Base-by-base conservation (phyloP, 495 filamentous ascomycete genomes). In the Hyaloscypha finlandica region DNA sequence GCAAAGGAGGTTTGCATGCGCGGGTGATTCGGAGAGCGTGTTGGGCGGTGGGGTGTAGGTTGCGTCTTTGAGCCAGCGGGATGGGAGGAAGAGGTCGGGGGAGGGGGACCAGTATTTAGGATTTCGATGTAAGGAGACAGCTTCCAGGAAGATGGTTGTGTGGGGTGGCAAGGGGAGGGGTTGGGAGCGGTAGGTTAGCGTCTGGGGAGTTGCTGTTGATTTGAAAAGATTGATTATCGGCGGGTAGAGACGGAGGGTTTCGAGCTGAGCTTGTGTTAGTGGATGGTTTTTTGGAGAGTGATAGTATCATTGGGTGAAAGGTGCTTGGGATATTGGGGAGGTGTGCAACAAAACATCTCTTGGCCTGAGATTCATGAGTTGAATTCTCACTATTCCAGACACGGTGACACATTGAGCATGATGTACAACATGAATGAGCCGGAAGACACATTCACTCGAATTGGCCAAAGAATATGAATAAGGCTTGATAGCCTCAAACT, bases 151-250 rank as follows among this genome's bases (percentile, higher is more conserved):
- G 71, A 89, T 77, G 48, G 67, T 65, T 53, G 77, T 70, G 33
- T 75, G 77, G 11, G 74, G 74, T 2, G 87, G 88, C 14, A 90
- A 70, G 0, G 78, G 70, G 74, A 83, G 78, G 33, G 75, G 77
- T 20, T 75, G 67, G 19, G 84, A 85, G 33, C 81, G 71, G 54
- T 87, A 70, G 4, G 74, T 81, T 59, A 90, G 56, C 16, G 74
- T 58, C 65, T 89, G 86, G 14, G 71, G 71, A 12, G 74, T 76
- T 11, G 73, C 65, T 0, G 83, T 83, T 54, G 75, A 81, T 75
- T 90, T 92, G 22, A 86, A 86, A 52, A 90, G 86, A 33, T 76
- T 74, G 64, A 83, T 66, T 19, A 89, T 84, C 0, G 88, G 83
- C 11, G 88, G 86, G 56, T 86, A 75, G 39, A 89, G 53, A 6